Conservation (phyloP, 106 monocot species). For the Allium cepa region DNA sequence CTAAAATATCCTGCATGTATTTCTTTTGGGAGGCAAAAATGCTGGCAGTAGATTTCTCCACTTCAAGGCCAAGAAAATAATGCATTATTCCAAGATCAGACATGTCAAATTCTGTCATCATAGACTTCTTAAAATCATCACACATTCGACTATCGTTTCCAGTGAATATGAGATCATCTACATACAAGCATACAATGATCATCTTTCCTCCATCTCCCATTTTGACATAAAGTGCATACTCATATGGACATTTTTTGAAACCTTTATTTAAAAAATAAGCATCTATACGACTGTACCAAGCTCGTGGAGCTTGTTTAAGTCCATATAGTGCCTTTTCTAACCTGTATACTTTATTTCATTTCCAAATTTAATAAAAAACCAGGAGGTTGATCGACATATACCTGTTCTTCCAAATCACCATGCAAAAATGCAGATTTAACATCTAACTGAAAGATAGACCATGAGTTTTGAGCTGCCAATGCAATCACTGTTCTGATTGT, state of each 20-base stretch:
- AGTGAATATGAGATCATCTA: constrained; percentile 17
- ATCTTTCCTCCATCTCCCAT: constrained; percentile 9
- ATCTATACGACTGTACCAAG: constrained; percentile 7
- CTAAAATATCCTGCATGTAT: constrained; percentile 11
- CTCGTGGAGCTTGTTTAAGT: constrained; percentile 9
- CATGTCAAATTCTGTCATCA: constrained; percentile 9
- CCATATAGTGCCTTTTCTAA: constrained; percentile 5
- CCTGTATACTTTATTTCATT: constrained; percentile 7
- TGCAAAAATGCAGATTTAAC: constrained; percentile 7
- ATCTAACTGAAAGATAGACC: constrained; percentile 10
- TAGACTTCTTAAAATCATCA: constrained; percentile 6
- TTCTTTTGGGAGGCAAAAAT: constrained; percentile 21
- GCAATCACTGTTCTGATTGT: constrained; percentile 8
- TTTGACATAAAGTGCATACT: constrained; percentile 12
- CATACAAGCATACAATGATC: constrained; percentile 14
- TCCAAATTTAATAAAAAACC: not conserved
- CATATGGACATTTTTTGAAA: constrained; percentile 10
- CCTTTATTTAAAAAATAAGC: constrained; percentile 11
- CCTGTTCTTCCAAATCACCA: constrained; percentile 5
- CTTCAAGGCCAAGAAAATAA: constrained; percentile 8
- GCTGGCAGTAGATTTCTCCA: not conserved
- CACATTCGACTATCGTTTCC: constrained; percentile 17
- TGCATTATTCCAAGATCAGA: constrained; percentile 10
- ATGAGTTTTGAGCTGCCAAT: constrained; percentile 7
- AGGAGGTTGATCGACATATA: constrained; percentile 9